A percentile compares a stretch with the other conserved stretches of the same genome.
Conservation (phyloP, 306 rosid genomes). For the Cicer yamashitae region DNA sequence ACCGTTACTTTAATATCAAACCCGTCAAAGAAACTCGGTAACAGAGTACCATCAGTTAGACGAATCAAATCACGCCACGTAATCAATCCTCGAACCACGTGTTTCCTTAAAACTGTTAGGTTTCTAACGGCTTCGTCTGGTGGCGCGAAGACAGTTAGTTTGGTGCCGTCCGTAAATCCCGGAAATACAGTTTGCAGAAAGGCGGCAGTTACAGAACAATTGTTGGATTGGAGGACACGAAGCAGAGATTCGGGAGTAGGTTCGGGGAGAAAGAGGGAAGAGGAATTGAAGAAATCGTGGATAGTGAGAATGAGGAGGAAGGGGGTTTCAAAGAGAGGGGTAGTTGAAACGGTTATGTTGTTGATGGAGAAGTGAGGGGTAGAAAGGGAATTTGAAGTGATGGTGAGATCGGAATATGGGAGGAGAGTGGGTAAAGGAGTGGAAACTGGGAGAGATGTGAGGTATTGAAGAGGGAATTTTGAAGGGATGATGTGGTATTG, state of each 20-base stretch:
- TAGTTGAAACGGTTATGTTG: constrained; percentile 2
- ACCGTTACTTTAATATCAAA: constrained; percentile 44
- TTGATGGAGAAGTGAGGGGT: constrained; percentile 22
- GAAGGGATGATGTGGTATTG: constrained; percentile 50
- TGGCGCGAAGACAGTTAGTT: constrained; percentile 52
- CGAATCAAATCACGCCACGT: constrained; percentile 46
- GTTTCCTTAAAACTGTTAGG: constrained; percentile 33
- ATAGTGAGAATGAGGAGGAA: constrained; percentile 15
- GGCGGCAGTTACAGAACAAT: constrained; percentile 42
- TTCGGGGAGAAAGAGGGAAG: constrained; percentile 12
- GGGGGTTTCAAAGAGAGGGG: constrained; percentile 15
- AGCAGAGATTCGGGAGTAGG: not conserved
- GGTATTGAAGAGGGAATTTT: constrained; percentile 36
- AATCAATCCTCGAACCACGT: constrained; percentile 41
- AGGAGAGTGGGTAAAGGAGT: constrained; percentile 25
- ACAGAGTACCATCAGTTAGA: constrained; percentile 27
- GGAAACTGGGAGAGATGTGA: constrained; percentile 21
- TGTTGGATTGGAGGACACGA: constrained; percentile 38
- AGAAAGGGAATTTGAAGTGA: not conserved
- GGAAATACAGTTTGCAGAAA: constrained; percentile 43
- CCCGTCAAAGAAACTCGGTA: constrained; percentile 48
- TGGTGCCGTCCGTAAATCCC: constrained; percentile 22
- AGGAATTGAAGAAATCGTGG: constrained; percentile 41
- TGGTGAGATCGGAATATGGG: constrained; percentile 19
- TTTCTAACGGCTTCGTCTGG: constrained; percentile 39